Evolutionary conservation across 179 eudicot genomes (phyloP).

Genomic region (Heliamphora pulchella): DNA sequence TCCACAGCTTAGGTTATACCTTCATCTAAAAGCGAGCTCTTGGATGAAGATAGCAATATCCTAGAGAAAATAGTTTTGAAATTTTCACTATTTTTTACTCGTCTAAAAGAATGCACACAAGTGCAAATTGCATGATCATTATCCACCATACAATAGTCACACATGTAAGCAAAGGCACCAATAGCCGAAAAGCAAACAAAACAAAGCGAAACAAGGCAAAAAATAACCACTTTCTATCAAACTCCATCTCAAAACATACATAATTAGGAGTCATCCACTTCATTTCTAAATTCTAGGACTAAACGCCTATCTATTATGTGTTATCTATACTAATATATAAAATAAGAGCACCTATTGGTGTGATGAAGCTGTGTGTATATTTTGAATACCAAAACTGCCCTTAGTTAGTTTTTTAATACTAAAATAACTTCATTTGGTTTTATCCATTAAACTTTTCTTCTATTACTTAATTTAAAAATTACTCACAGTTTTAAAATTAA

Average conservation of each 20-base stretch:
- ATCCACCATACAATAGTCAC: not conserved
- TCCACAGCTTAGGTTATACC: too few relatives aligned
- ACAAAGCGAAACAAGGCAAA: not conserved
- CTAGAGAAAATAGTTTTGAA: not conserved
- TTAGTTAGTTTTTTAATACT: too few relatives aligned
- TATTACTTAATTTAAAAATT: too few relatives aligned
- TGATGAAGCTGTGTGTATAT: too few relatives aligned
- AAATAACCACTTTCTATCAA: constrained; percentile 1
- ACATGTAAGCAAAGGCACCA: not conserved
- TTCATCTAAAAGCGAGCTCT: too few relatives aligned
- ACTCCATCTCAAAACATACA: constrained; percentile 1
- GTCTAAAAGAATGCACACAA: not conserved
- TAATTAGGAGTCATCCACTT: not conserved
- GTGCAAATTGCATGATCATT: not conserved
- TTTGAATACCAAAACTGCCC: too few relatives aligned
- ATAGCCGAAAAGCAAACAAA: not conserved
- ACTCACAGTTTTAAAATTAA: too few relatives aligned
- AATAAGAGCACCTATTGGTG: too few relatives aligned
- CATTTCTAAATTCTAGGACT: not conserved
- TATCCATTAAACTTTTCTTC: too few relatives aligned
- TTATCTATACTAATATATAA: too few relatives aligned
- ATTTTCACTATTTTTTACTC: not conserved
- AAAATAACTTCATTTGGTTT: too few relatives aligned
- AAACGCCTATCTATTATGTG: not conserved
- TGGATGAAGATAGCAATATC: not conserved